These are phyloP conservation scores for Thymus mandschuricus DNA, from an alignment of 257 asterid genomes.

Conservation along the genomic window DNA sequence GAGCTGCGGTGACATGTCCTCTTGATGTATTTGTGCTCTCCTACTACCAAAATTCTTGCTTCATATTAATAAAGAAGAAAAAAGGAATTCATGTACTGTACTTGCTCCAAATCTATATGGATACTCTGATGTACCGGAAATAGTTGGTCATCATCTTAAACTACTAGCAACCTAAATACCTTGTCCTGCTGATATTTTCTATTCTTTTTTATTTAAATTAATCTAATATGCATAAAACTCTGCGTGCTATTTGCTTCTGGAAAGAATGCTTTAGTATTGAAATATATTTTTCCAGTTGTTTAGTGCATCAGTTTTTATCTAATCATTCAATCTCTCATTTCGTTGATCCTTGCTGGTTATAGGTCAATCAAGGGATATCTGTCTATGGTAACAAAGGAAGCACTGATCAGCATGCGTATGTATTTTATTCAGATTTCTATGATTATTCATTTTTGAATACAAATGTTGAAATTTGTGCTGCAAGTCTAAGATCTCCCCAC, in stretches of 20 bases:
- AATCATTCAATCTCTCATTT: conserved; percentile 10
- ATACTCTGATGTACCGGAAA: background rate
- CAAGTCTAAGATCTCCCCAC: conserved; percentile 24
- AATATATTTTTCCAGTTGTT: background rate
- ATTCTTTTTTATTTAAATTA: conserved; percentile 4
- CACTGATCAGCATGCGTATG: conserved; percentile 99
- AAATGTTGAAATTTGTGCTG: conserved; percentile 23
- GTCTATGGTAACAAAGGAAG: conserved; percentile 99
- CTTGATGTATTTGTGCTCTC: background rate
- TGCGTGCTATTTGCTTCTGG: background rate
- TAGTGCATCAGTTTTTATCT: conserved; percentile 3
- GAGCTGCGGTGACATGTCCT: background rate
- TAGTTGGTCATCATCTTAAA: background rate
- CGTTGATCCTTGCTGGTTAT: conserved; percentile 27
- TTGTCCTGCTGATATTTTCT: conserved; percentile 11
- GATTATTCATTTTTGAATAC: background rate
- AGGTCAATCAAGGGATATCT: conserved; percentile 96
- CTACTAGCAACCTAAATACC: background rate
- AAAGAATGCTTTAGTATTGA: background rate
- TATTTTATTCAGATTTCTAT: conserved; percentile 24
- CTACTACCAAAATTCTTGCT: background rate
- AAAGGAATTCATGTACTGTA: background rate
- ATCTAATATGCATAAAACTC: background rate
- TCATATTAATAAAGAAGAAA: background rate
- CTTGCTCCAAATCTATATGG: background rate